A percentile compares a stretch with the other conserved stretches of the same genome.
These are phyloP conservation scores for Trametes coccinea DNA, from an alignment of 768 basidiomycete species.

Conservation along the genomic window DNA sequence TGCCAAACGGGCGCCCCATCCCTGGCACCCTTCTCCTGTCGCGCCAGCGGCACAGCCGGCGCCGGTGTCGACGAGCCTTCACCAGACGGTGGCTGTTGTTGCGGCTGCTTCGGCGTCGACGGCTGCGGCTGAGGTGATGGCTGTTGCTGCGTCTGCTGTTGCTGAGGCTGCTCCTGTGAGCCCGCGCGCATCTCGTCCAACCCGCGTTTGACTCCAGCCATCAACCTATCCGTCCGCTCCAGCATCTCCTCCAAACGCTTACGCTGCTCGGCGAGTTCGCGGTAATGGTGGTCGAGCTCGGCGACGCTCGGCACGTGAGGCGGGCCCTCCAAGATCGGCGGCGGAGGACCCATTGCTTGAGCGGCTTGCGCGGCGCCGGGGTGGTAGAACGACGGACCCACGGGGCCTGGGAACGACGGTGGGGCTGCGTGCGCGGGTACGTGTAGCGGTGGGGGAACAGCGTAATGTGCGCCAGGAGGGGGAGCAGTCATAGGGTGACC, in stretches of 20 bases:
- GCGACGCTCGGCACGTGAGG: conserved; percentile 45
- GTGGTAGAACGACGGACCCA: conserved; percentile 28
- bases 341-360: conserved; percentile 9
- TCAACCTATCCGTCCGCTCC: conserved; percentile 70
- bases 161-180: not conserved
- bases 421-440: conserved; percentile 25
- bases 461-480: conserved; percentile 31
- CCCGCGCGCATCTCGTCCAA: conserved; percentile 69
- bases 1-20: conserved; percentile 36
- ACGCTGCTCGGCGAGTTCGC: conserved; percentile 62
- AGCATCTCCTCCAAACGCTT: conserved; percentile 71
- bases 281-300: conserved; percentile 75
- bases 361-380: conserved; percentile 7
- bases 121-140: conserved; percentile 10
- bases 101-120: not conserved
- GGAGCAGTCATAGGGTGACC: conserved; percentile 43
- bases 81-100: not conserved
- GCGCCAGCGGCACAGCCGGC: conserved; percentile 29
- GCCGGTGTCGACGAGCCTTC: conserved; percentile 16
- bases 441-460: conserved; percentile 39
- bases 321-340: conserved; percentile 11
- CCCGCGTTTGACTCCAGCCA: conserved; percentile 69
- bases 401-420: conserved; percentile 5
- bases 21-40: conserved; percentile 27
- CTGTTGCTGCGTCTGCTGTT: conserved; percentile 6